These are phyloP conservation scores for Mycena citricolor DNA, from an alignment of 1,284 basidiomycete genomes.

Conservation along the genomic window DNA sequence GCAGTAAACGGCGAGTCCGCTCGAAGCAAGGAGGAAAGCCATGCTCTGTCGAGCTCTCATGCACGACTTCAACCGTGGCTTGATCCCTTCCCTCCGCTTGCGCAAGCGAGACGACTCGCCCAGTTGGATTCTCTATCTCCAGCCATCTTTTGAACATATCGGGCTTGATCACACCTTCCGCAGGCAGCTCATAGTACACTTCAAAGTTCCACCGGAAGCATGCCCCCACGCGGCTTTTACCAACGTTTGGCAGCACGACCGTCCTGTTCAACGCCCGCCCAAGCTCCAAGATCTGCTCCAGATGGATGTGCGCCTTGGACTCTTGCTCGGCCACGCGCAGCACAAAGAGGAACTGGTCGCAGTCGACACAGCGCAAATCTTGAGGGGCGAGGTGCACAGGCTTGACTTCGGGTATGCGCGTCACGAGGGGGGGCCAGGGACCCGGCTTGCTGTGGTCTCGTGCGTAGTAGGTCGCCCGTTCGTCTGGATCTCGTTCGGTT, in stretches of 20 bases:
- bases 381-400: background rate
- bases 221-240: conserved; percentile 45
- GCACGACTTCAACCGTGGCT: conserved; percentile 21
- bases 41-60: too few relatives aligned
- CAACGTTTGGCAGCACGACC: conserved; percentile 53
- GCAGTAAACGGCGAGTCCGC: too few relatives aligned
- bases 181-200: conserved; percentile 44
- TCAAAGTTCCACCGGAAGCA: conserved; percentile 46
- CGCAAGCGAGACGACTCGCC: conserved; percentile 25
- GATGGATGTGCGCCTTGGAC: conserved; percentile 48
- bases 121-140: conserved; percentile 22
- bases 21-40: too few relatives aligned
- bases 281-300: conserved; percentile 43
- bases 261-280: conserved; percentile 45
- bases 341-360: conserved; percentile 45
- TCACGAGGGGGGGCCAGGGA: conserved; percentile 34
- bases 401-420: conserved; percentile 31
- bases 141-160: conserved; percentile 39
- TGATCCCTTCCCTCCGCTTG: conserved; percentile 9
- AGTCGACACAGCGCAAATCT: conserved; percentile 11
- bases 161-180: conserved; percentile 28
- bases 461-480: conserved; percentile 17
- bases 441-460: conserved; percentile 9
- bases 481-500: conserved; percentile 24
- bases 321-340: conserved; percentile 48